phyloP scores from a whole-genome alignment of 2,329 filamentous ascomycete genomes.

The Ceratocystis lukuohia region DNA sequence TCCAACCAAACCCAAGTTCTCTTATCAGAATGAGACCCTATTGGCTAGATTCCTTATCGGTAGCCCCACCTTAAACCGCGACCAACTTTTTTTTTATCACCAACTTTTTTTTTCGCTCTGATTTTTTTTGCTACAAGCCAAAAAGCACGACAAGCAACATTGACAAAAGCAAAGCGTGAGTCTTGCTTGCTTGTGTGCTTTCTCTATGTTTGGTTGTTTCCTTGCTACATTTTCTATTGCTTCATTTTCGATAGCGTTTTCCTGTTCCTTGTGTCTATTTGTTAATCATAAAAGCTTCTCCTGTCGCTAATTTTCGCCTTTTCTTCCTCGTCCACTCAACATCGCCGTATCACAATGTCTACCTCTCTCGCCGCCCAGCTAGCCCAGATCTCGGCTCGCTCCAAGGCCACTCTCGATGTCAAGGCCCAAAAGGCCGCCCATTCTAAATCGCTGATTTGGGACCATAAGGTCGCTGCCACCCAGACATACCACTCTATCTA shows the following conservation, averaged over 20 bases:
- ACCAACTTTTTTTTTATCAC: conserved; percentile 16
- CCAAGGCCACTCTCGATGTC: conserved; percentile 79
- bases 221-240: background rate
- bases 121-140: background rate
- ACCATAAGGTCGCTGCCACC: conserved; percentile 65
- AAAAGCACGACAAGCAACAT: background rate
- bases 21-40: conserved; percentile 15
- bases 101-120: background rate
- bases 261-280: conserved; percentile 4
- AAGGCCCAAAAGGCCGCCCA: conserved; percentile 87
- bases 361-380: conserved; percentile 86
- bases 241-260: background rate
- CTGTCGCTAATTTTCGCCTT: conserved; percentile 33
- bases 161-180: background rate
- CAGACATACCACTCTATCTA: conserved; percentile 88
- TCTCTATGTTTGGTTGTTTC: conserved; percentile 6
- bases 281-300: conserved; percentile 1
- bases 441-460: conserved; percentile 90
- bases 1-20: background rate
- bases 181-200: conserved; percentile 2
- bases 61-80: conserved; percentile 11
- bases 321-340: conserved; percentile 48
- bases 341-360: conserved; percentile 42
- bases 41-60: conserved; percentile 16
- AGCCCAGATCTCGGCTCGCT: conserved; percentile 79